Percentiles rank a stretch among this genome's conserved stretches.
These are phyloP conservation scores for Melanogaster broomeanus DNA, from an alignment of 768 basidiomycete species.

Conservation along the genomic window DNA sequence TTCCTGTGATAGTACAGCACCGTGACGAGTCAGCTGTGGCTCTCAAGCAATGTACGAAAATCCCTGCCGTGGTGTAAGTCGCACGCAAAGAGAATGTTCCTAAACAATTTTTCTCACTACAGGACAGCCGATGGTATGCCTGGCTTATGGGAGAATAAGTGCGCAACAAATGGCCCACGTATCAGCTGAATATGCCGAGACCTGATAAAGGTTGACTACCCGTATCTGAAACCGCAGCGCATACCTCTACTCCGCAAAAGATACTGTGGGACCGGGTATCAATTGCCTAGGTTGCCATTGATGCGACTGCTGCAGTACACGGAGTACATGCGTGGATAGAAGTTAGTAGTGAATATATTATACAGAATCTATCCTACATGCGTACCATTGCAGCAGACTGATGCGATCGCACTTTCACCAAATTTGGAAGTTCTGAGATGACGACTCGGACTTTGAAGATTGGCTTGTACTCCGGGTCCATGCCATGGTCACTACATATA, in stretches of 20 bases:
- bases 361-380: too few relatives aligned
- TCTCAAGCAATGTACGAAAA: conserved; percentile 38
- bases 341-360: too few relatives aligned
- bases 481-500: too few relatives aligned
- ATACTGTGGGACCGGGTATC: conserved; percentile 17
- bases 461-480: too few relatives aligned
- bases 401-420: too few relatives aligned
- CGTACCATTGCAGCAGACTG: too few relatives aligned
- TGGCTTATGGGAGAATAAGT: conserved; percentile 2
- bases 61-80: conserved; percentile 31
- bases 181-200: conserved; percentile 16
- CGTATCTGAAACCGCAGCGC: conserved; percentile 20
- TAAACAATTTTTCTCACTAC: too few relatives aligned
- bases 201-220: conserved; percentile 27
- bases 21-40: conserved; percentile 31
- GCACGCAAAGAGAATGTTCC: conserved; percentile 1
- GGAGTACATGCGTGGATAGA: not conserved
- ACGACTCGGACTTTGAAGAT: not conserved
- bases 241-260: too few relatives aligned
- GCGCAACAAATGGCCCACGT: conserved; percentile 27
- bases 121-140: too few relatives aligned
- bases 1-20: conserved; percentile 15
- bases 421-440: too few relatives aligned
- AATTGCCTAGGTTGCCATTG: conserved; percentile 4
- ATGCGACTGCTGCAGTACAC: not conserved